phyloP scores from a whole-genome alignment of 2,329 filamentous ascomycete species.

The Pezicula neosporulosa region DNA sequence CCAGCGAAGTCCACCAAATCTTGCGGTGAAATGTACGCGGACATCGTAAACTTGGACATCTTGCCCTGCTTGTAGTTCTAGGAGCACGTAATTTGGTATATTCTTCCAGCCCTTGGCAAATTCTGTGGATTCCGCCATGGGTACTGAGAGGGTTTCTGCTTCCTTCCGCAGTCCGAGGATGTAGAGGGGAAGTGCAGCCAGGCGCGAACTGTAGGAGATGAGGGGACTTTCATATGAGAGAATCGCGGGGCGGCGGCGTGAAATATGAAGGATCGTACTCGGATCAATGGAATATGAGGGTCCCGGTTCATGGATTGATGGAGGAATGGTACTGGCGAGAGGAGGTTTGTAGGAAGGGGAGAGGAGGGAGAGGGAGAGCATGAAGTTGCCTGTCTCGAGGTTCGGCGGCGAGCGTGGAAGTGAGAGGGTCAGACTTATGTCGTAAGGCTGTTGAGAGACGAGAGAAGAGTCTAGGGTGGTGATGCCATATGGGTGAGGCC shows the following conservation, averaged over 20 bases:
- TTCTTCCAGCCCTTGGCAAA: conserved; percentile 45
- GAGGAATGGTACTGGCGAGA: conserved; percentile 22
- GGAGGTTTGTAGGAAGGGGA: conserved; percentile 37
- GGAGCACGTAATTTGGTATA: conserved; percentile 48
- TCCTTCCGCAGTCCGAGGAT: conserved; percentile 63
- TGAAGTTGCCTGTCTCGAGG: conserved; percentile 82
- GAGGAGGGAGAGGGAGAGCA: conserved; percentile 77
- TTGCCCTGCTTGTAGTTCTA: conserved; percentile 43
- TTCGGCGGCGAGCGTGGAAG: conserved; percentile 79
- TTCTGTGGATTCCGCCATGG: conserved; percentile 69
- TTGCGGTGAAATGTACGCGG: conserved; percentile 66
- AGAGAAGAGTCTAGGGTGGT: conserved; percentile 41
- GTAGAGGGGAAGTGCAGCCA: conserved; percentile 69
- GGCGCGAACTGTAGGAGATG: conserved; percentile 70
- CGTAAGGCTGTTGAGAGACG: conserved; percentile 75
- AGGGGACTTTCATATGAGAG: conserved; percentile 73
- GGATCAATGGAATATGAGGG: conserved; percentile 4
- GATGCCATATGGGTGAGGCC: conserved; percentile 28
- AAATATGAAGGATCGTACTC: conserved; percentile 50
- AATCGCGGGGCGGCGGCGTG: conserved; percentile 71
- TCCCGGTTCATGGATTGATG: not conserved
- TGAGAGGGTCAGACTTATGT: conserved; percentile 70
- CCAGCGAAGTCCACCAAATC: conserved; percentile 74
- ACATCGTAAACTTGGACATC: conserved; percentile 74
- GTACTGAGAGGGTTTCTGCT: conserved; percentile 58